These are phyloP conservation scores for Oenanthe javanica DNA, from an alignment of 140 eudicot species.

Conservation along the genomic window DNA sequence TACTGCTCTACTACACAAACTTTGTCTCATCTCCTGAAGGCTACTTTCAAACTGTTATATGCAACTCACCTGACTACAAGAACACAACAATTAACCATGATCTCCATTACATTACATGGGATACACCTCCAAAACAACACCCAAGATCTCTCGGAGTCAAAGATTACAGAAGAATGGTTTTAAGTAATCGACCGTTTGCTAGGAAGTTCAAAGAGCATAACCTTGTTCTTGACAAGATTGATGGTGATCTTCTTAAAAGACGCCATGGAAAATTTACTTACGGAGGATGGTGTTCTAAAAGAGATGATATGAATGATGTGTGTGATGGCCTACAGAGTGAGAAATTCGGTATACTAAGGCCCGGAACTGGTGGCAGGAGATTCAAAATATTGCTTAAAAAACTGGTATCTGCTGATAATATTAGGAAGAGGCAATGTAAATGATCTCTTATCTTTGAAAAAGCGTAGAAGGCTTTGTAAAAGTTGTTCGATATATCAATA, in stretches of 20 bases:
- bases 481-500: not conserved
- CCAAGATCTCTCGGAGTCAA: slow-evolving; percentile 70
- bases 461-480: not conserved
- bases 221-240: slow-evolving; percentile 67
- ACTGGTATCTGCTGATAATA: slow-evolving; percentile 38
- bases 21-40: slow-evolving; percentile 95
- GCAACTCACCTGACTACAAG: slow-evolving; percentile 77
- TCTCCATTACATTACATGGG: slow-evolving; percentile 94
- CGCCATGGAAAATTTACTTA: slow-evolving; percentile 30
- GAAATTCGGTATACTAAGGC: slow-evolving; percentile 63
- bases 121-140: slow-evolving; percentile 89
- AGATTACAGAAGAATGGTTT: slow-evolving; percentile 69
- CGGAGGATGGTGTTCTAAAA: slow-evolving; percentile 76
- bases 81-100: slow-evolving; percentile 85
- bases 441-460: slow-evolving; percentile 17
- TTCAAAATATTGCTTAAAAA: slow-evolving; percentile 47
- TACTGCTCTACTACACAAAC: slow-evolving; percentile 89
- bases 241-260: slow-evolving; percentile 62
- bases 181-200: slow-evolving; percentile 86
- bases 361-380: slow-evolving; percentile 76
- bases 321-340: slow-evolving; percentile 43
- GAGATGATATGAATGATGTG: slow-evolving; percentile 10
- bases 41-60: slow-evolving; percentile 79
- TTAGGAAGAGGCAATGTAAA: slow-evolving; percentile 47
- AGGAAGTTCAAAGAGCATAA: slow-evolving; percentile 80